These are phyloP conservation scores for Scheffersomyces insectosa DNA, from an alignment of 1,139 yeast genomes.

Conservation along the genomic window DNA sequence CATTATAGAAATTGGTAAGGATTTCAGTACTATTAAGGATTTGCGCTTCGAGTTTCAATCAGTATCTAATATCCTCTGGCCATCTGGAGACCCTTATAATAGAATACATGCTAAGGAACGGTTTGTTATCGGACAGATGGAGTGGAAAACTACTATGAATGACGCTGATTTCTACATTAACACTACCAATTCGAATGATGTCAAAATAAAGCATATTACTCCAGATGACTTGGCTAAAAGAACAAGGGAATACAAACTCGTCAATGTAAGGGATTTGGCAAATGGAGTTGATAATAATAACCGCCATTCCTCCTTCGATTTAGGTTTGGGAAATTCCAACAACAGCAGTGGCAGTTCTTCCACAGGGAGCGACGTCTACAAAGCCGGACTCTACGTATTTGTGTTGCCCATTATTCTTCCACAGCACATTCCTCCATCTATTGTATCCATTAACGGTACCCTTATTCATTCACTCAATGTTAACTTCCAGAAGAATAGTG, in stretches of 20 bases:
- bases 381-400: conserved; percentile 81
- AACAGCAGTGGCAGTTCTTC: background rate
- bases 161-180: conserved; percentile 52
- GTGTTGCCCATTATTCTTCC: conserved; percentile 72
- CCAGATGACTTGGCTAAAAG: conserved; percentile 38
- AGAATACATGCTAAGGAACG: conserved; percentile 42
- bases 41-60: conserved; percentile 37
- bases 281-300: conserved; percentile 8
- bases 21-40: conserved; percentile 26
- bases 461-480: conserved; percentile 38
- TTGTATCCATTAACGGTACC: conserved; percentile 56
- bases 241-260: conserved; percentile 36
- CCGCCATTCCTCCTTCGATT: background rate
- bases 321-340: background rate
- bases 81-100: conserved; percentile 54
- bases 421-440: conserved; percentile 69
- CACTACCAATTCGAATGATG: conserved; percentile 36
- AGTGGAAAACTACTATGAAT: conserved; percentile 45
- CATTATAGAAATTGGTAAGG: conserved; percentile 40
- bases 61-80: conserved; percentile 49
- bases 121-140: conserved; percentile 48
- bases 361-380: conserved; percentile 24
- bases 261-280: conserved; percentile 21
- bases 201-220: conserved; percentile 26
- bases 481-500: conserved; percentile 33